A percentile compares a stretch with the other conserved stretches of the same genome.
These are phyloP conservation scores for Rhododendron ovatum DNA, from an alignment of 148 eudicot species.

Conservation along the genomic window DNA sequence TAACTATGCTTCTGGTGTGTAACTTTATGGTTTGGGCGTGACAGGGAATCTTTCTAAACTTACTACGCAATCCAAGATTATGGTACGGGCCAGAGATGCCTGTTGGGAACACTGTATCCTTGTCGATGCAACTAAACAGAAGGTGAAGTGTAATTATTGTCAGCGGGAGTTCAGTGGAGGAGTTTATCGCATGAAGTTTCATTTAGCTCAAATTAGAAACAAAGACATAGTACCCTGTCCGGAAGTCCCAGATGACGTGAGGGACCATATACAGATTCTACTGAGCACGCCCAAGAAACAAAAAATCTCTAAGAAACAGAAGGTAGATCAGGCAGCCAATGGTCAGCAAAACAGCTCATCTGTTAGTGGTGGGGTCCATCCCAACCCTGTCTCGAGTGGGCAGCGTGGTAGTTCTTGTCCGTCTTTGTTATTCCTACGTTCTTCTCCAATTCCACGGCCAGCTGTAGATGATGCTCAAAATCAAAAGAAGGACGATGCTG, in stretches of 20 bases:
- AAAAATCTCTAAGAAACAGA: conserved; percentile 25
- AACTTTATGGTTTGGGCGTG: not conserved
- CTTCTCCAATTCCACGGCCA: conserved; percentile 21
- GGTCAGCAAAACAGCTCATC: conserved; percentile 34
- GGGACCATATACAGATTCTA: conserved; percentile 33
- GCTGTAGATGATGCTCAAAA: conserved; percentile 22
- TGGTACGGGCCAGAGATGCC: conserved; percentile 41
- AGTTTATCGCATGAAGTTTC: conserved; percentile 43
- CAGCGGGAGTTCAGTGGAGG: conserved; percentile 42
- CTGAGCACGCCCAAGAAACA: conserved; percentile 32
- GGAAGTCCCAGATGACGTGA: conserved; percentile 33
- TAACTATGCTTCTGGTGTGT: not conserved
- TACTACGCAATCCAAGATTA: conserved; percentile 8
- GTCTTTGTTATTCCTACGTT: conserved; percentile 18
- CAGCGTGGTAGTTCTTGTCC: conserved; percentile 24
- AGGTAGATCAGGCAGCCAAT: conserved; percentile 23
- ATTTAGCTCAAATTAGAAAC: conserved; percentile 42
- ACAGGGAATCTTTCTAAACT: conserved; percentile 1
- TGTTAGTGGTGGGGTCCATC: conserved; percentile 28
- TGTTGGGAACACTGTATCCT: conserved; percentile 46
- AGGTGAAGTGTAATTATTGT: conserved; percentile 42
- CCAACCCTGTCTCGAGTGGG: conserved; percentile 22
- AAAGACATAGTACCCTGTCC: conserved; percentile 40
- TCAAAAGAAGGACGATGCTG: conserved; percentile 27
- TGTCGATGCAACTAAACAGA: conserved; percentile 40